Evolutionary conservation across 2,329 filamentous ascomycete species (phyloP), one percentile per base, ranked within the genome.

Genomic region (Dactylellina cionopaga): DNA sequence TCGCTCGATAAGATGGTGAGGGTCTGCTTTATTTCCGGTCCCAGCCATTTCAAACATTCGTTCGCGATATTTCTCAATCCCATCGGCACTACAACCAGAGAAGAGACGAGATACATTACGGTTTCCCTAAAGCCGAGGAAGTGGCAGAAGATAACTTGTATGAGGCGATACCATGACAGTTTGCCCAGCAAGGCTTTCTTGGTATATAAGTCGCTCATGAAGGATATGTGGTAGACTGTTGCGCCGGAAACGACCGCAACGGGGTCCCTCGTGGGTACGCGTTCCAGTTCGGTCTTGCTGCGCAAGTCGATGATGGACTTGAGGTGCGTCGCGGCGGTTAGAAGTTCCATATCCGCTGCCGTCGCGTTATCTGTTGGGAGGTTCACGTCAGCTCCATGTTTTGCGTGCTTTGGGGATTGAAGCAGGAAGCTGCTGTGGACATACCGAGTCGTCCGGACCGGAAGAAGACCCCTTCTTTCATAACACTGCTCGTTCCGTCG

Each of bases 251-350:
- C 77, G 88, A 86, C 78, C 85, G 86, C 27, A 93, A 79, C 33
- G 95, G 83, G 75, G 87, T 85, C 31, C 29, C 39, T 46, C 75
- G 58, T 35, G 22, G 63, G 49, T 17, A 59, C 80, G 70, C 84
- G 91, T 87, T 89, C 87, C 74, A 56, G 68, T 10, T 72, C 68
- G 10, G 59, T 47, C 33, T 65, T 47, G 1, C 92, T 91, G 63
- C 92, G 86, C 9, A 96, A 82, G 81, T 96, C 92, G 70, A 96
- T 85, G 39, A 96, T 86, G 1, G 88, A 91, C 75, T 84, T 86
- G 74, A 96, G 86, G 19, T 85, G 84, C 75, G 89, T 84, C 29
- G 87, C 84, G 5, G 87, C 80, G 7, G 82, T 80, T 9, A 96
- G 83, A 29, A 83, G 81, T 31, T 82, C 79, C 63, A 86, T 85